Conservation (phyloP, 441 rosid genomes). For the Capsella rubella region DNA sequence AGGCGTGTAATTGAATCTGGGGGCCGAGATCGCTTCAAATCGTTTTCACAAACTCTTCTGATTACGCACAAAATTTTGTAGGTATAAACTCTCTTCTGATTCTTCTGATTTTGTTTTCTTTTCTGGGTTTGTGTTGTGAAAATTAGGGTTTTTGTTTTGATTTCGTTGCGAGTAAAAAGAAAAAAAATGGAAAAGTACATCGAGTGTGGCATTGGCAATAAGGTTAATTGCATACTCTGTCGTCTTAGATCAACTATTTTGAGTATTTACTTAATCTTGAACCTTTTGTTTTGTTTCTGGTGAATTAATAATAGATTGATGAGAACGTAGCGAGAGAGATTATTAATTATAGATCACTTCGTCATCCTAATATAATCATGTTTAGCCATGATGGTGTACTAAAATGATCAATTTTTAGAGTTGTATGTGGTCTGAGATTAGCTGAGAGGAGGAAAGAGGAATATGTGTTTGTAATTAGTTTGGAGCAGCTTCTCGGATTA, state of each 20-base stretch:
- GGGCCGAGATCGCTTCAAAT: no score
- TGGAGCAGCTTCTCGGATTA: neutral
- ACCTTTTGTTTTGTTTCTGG: neutral
- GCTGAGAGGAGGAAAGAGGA: no score
- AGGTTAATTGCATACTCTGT: constrained; percentile 42
- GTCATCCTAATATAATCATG: constrained; percentile 85
- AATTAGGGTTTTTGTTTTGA: neutral
- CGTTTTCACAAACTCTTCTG: no score
- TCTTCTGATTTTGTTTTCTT: no score
- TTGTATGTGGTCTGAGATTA: neutral
- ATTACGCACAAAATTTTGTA: no score
- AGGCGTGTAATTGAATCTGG: no score
- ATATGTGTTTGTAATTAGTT: neutral
- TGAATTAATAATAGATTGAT: constrained; percentile 64
- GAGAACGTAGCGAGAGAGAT: constrained; percentile 96
- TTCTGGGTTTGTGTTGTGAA: no score
- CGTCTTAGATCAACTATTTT: neutral
- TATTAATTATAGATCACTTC: constrained; percentile 31
- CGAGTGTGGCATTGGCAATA: constrained; percentile 66
- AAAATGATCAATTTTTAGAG: no score
- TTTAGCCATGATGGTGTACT: constrained; percentile 36
- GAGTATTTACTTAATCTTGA: neutral
- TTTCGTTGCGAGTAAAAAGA: no score
- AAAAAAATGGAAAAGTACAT: constrained; percentile 42
- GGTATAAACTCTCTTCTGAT: no score